A percentile compares a stretch with the other conserved stretches of the same genome.
phyloP scores from a whole-genome alignment of 352 stramenopile species.

The Pythium insidiosum region DNA sequence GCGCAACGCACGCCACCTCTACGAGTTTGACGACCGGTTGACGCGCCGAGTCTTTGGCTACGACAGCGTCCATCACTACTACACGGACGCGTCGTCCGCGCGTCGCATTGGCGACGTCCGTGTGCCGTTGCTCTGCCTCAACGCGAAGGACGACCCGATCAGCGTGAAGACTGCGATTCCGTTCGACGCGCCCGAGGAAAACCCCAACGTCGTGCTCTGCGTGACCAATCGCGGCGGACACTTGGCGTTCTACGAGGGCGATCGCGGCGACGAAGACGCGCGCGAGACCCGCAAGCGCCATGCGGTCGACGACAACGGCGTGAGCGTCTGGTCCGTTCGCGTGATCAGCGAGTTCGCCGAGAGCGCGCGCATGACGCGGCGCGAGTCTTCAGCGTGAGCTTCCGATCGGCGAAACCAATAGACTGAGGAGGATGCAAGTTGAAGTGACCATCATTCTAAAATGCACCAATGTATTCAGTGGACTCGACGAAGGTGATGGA shows the following conservation, averaged over 20 bases:
- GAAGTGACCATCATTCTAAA: no score
- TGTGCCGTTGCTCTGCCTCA: conserved; percentile 58
- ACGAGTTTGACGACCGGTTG: conserved; percentile 56
- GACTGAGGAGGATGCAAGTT: no score
- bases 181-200: conserved; percentile 23
- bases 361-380: conserved; percentile 16
- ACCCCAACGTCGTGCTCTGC: conserved; percentile 54
- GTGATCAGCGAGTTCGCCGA: conserved; percentile 49
- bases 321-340: conserved; percentile 37
- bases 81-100: conserved; percentile 38
- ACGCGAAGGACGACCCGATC: conserved; percentile 56
- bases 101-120: conserved; percentile 24
- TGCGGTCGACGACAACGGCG: not conserved
- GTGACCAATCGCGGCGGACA: conserved; percentile 58
- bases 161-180: conserved; percentile 29
- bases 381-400: no score
- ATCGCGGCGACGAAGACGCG: conserved; percentile 3
- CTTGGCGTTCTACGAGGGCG: conserved; percentile 57
- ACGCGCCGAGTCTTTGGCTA: conserved; percentile 53
- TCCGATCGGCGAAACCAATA: no score
- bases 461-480: no score
- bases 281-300: no score
- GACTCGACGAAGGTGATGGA: no score
- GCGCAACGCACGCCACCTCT: conserved; percentile 24
- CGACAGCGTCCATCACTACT: conserved; percentile 49